Percentiles rank a stretch among this genome's conserved stretches.
phyloP scores from a whole-genome alignment of 495 filamentous ascomycete species.

The Penicillium simplicissimum region DNA sequence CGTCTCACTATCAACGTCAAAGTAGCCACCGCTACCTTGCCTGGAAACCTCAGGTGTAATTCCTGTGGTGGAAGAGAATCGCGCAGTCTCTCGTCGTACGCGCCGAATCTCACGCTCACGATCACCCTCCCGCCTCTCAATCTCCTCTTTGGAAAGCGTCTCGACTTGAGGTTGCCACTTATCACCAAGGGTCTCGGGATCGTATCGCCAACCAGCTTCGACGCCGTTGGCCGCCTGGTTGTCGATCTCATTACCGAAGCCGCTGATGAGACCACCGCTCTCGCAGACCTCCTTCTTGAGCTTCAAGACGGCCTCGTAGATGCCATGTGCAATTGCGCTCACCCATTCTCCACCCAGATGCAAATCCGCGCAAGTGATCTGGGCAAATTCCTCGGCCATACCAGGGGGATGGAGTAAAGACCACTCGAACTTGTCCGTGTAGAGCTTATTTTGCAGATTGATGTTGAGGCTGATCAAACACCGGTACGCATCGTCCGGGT shows the following conservation, averaged over 20 bases:
- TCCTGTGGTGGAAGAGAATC: conserved; percentile 82
- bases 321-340: conserved; percentile 89
- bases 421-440: conserved; percentile 98
- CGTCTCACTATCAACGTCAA: conserved; percentile 63
- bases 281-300: conserved; percentile 97
- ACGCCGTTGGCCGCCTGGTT: conserved; percentile 78
- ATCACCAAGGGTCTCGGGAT: conserved; percentile 82
- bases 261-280: conserved; percentile 73
- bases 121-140: conserved; percentile 95
- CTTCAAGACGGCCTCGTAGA: conserved; percentile 91
- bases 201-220: conserved; percentile 92
- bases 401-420: conserved; percentile 89
- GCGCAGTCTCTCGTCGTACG: conserved; percentile 84
- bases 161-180: conserved; percentile 97
- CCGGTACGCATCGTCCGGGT: conserved; percentile 88
- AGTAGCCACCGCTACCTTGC: conserved; percentile 55
- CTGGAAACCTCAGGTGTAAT: conserved; percentile 65
- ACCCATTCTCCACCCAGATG: conserved; percentile 92
- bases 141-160: conserved; percentile 88
- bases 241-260: conserved; percentile 75
- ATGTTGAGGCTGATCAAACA: conserved; percentile 90
- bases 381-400: conserved; percentile 89
- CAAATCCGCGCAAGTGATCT: conserved; percentile 86
- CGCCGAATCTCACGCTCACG: conserved; percentile 87
- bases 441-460: conserved; percentile 87